These are phyloP conservation scores for Penicillium cinerascens DNA, from an alignment of 495 filamentous ascomycete genomes.

Conservation along the genomic window DNA sequence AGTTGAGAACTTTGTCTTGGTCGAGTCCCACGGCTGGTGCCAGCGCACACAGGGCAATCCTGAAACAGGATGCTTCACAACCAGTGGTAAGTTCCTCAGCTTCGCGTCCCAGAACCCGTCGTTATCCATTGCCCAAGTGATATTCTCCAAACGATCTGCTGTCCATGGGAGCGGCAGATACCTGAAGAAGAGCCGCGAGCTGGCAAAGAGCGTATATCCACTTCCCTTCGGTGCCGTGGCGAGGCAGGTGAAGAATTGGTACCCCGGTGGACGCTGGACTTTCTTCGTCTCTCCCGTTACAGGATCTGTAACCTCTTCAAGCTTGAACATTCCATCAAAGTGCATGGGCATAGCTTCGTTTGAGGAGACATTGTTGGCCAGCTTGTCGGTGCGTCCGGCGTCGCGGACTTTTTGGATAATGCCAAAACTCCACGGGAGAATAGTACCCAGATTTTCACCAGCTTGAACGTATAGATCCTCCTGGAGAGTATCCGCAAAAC, in stretches of 20 bases:
- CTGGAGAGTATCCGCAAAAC: conserved; percentile 44
- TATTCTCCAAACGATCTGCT: conserved; percentile 30
- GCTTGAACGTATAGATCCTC: conserved; percentile 44
- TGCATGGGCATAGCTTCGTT: conserved; percentile 56
- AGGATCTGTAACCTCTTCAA: conserved; percentile 34
- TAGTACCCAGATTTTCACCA: conserved; percentile 41
- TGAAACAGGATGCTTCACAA: conserved; percentile 44
- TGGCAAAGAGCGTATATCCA: conserved; percentile 51
- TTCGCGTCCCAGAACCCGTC: conserved; percentile 38
- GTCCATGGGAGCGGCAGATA: conserved; percentile 42
- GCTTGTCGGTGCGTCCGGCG: conserved; percentile 25
- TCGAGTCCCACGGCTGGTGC: conserved; percentile 52
- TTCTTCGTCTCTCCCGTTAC: conserved; percentile 22
- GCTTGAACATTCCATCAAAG: conserved; percentile 54
- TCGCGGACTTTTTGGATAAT: conserved; percentile 50
- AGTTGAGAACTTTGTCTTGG: conserved; percentile 46
- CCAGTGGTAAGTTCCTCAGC: conserved; percentile 42
- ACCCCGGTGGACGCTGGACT: conserved; percentile 33
- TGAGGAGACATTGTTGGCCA: conserved; percentile 46
- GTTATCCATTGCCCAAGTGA: conserved; percentile 43
- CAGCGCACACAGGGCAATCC: conserved; percentile 47
- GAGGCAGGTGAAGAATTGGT: conserved; percentile 51
- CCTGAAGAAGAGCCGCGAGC: conserved; percentile 48
- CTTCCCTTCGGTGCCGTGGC: conserved; percentile 44
- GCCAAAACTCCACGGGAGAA: conserved; percentile 48